Evolutionary conservation across 805 yeast genomes (phyloP).

Genomic region (Sungouiozyma ichnusensis): DNA sequence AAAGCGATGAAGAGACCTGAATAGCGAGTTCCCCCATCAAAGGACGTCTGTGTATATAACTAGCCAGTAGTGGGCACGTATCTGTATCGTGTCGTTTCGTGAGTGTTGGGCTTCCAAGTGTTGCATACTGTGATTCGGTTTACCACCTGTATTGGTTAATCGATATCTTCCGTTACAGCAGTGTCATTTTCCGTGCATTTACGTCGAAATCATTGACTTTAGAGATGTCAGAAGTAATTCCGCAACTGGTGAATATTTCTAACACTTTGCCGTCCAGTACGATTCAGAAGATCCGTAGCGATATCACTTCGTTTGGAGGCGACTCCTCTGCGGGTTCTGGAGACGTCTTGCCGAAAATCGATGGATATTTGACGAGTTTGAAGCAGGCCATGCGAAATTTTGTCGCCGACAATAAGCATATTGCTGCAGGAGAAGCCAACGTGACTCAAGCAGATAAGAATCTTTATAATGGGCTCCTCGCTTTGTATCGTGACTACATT

Average conservation of each 20-base stretch:
- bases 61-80: no score
- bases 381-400: slow-evolving; percentile 17
- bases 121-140: no score
- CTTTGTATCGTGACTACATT: slow-evolving; percentile 26
- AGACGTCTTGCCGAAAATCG: slow-evolving; percentile 6
- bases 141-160: no score
- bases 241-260: slow-evolving; percentile 25
- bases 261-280: slow-evolving; percentile 23
- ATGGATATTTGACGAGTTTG: slow-evolving; percentile 16
- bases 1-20: no score
- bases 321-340: background rate
- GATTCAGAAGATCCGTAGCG: slow-evolving; percentile 22
- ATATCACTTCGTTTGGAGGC: slow-evolving; percentile 6
- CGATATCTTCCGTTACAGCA: no score
- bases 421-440: slow-evolving; percentile 11
- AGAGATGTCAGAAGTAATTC: slow-evolving; percentile 18
- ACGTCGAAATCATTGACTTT: no score
- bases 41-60: no score
- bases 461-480: slow-evolving; percentile 21
- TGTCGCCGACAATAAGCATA: slow-evolving; percentile 22
- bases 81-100: no score
- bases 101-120: no score
- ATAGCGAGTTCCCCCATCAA: no score
- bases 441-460: slow-evolving; percentile 23
- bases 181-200: no score